Percentiles rank a stretch among this genome's conserved stretches.
These are phyloP conservation scores for Gigaspora rosea DNA, from an alignment of 192 early-diverging fungal genomes.

Conservation along the genomic window DNA sequence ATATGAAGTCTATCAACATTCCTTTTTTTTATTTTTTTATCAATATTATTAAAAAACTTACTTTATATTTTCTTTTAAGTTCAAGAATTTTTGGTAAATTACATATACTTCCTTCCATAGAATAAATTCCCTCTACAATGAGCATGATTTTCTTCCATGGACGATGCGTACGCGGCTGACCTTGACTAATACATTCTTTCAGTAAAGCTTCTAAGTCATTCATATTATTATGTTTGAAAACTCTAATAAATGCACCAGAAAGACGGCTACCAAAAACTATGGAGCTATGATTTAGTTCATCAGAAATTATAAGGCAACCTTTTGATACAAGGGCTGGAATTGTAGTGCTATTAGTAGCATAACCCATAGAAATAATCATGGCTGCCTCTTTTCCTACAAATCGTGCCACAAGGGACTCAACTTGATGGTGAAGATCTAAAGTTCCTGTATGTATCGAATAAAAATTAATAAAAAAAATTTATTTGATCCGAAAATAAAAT, in stretches of 20 bases:
- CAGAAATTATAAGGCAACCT: constrained; percentile 91
- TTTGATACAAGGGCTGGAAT: constrained; percentile 82
- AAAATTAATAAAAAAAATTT: background rate
- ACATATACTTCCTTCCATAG: constrained; percentile 96
- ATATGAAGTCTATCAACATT: background rate
- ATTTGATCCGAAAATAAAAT: background rate
- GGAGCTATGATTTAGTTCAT: constrained; percentile 95
- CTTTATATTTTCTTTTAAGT: constrained; percentile 88
- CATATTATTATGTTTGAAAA: constrained; percentile 94
- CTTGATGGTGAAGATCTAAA: constrained; percentile 67
- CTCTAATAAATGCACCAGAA: constrained; percentile 85
- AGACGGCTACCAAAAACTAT: constrained; percentile 92
- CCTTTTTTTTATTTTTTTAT: background rate
- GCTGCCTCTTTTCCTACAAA: constrained; percentile 89
- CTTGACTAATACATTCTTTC: constrained; percentile 86
- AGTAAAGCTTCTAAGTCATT: constrained; percentile 78
- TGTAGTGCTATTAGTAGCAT: constrained; percentile 94
- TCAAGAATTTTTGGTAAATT: constrained; percentile 86
- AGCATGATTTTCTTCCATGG: constrained; percentile 99
- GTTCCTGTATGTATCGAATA: constrained; percentile 3
- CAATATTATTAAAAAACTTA: constrained; percentile 29
- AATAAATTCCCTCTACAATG: constrained; percentile 94
- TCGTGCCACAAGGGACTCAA: constrained; percentile 83
- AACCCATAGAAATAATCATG: constrained; percentile 93
- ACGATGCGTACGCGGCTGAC: constrained; percentile 95